Conservation (phyloP, 202 grass and related monocot species). For the Schoenoplectus triqueter region DNA sequence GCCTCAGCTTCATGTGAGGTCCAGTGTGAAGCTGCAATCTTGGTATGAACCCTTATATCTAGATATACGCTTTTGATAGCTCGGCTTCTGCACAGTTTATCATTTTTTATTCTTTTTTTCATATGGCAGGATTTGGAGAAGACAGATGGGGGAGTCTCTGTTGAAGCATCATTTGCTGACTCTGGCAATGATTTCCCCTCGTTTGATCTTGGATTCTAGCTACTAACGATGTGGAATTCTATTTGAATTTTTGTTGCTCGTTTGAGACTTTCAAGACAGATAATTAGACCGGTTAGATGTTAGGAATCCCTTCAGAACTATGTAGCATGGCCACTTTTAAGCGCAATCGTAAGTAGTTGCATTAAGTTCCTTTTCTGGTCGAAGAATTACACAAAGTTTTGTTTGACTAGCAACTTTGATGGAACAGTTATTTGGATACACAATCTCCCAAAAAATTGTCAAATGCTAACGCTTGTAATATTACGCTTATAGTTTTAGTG, state of each 20-base stretch:
- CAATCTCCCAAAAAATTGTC: background rate
- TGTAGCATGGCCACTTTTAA: background rate
- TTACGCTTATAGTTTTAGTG: too few relatives aligned
- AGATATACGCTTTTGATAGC: conserved; percentile 15
- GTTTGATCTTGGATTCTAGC: conserved; percentile 75
- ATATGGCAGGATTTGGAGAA: conserved; percentile 2
- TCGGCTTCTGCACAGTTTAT: background rate
- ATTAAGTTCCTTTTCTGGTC: background rate
- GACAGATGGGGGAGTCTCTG: conserved; percentile 20
- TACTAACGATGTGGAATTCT: conserved; percentile 2
- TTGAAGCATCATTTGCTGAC: conserved; percentile 53
- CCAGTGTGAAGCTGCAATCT: conserved; percentile 33
- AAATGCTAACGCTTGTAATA: too few relatives aligned
- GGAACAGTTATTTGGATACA: background rate
- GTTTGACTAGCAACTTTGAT: background rate
- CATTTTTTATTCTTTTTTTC: conserved; percentile 11
- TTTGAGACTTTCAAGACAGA: background rate
- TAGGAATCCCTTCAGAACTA: background rate
- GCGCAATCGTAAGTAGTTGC: background rate
- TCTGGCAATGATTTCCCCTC: conserved; percentile 51
- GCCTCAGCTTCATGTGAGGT: conserved; percentile 2
- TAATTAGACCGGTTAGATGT: background rate
- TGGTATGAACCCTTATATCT: conserved; percentile 45
- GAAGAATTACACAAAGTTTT: background rate
- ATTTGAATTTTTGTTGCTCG: background rate